phyloP scores from a whole-genome alignment of 371 early-diverging fungal species.

The Umbelopsis sp. region DNA sequence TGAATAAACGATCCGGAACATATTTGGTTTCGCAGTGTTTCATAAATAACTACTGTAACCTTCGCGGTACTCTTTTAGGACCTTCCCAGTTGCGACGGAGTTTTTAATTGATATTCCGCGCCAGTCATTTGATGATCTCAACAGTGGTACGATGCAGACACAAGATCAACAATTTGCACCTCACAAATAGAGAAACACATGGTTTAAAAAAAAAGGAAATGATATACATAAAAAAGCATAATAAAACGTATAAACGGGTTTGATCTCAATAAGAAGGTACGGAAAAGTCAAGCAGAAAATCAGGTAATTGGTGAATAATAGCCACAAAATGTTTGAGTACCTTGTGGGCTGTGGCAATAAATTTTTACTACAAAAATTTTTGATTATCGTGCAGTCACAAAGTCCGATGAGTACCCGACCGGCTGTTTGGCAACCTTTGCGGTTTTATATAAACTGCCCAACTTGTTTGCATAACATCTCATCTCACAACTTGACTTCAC shows the following conservation, averaged over 20 bases:
- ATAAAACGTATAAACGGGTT: no score
- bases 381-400: not conserved
- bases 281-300: not conserved
- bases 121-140: not conserved
- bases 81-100: not conserved
- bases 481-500: not conserved
- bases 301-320: not conserved
- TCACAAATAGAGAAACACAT: not conserved
- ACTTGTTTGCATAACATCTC: not conserved
- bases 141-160: not conserved
- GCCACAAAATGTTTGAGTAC: not conserved
- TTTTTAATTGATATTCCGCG: not conserved
- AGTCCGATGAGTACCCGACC: slow-evolving; percentile 5
- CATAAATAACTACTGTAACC: not conserved
- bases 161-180: not conserved
- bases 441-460: not conserved
- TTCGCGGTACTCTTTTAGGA: not conserved
- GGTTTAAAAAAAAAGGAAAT: no score
- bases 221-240: no score
- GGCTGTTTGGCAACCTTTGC: not conserved
- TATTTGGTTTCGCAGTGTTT: not conserved
- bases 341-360: not conserved
- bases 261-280: not conserved
- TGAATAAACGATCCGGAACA: not conserved
- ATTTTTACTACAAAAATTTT: not conserved